These are phyloP conservation scores for Raffaelea arxii DNA, from an alignment of 2,329 filamentous ascomycete species.

Conservation along the genomic window DNA sequence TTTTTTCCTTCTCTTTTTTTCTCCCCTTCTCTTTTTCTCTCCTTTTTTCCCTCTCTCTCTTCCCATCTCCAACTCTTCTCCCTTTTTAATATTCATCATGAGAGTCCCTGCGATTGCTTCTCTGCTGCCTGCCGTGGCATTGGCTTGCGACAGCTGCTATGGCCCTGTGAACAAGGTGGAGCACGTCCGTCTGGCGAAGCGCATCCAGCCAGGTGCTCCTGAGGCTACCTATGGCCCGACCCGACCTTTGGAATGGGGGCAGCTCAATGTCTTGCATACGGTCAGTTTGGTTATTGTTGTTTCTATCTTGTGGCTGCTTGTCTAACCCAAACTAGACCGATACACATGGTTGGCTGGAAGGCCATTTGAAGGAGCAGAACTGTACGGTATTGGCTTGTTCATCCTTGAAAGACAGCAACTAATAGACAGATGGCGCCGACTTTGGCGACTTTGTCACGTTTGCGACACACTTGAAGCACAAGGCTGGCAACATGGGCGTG, in stretches of 20 bases:
- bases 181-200: slow-evolving; percentile 34
- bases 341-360: slow-evolving; percentile 52
- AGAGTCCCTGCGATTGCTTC: background rate
- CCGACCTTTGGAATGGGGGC: slow-evolving; percentile 47
- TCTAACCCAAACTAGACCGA: slow-evolving; percentile 31
- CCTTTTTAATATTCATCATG: too few relatives aligned
- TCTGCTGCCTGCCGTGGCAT: slow-evolving; percentile 11
- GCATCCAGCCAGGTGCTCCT: slow-evolving; percentile 36
- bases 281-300: slow-evolving; percentile 15
- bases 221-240: slow-evolving; percentile 33
- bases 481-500: slow-evolving; percentile 44
- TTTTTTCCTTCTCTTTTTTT: background rate
- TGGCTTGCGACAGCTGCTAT: slow-evolving; percentile 32
- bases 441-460: slow-evolving; percentile 59
- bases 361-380: slow-evolving; percentile 51
- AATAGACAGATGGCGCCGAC: slow-evolving; percentile 40
- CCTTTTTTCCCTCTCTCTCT: background rate
- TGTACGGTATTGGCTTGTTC: slow-evolving; percentile 17
- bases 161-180: slow-evolving; percentile 27
- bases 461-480: slow-evolving; percentile 47
- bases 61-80: background rate
- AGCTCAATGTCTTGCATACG: slow-evolving; percentile 53
- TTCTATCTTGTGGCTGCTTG: background rate
- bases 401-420: background rate
- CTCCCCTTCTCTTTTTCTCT: background rate